Base-by-base conservation (phyloP, 202 grass and related monocot genomes). In the Saccharum hybrid region DNA sequence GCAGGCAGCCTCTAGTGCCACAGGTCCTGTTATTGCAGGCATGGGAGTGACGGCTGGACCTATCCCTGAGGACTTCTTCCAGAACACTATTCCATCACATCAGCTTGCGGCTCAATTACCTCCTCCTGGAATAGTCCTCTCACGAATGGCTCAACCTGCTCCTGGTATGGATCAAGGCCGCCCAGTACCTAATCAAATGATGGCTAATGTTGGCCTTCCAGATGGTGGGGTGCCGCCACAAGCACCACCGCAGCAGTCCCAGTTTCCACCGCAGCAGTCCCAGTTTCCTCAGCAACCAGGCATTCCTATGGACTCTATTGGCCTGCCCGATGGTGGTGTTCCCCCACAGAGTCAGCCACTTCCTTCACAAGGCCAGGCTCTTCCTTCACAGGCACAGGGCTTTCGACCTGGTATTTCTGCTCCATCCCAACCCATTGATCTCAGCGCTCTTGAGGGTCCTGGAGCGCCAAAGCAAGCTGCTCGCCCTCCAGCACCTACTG, bases 11-110 rank as follows among this genome's bases (percentile, higher is more conserved):
- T 56, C 83, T 70, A 86, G 88, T 72, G 63, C 75, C 69, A 72
- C 83, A 23, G 85, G 84, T 67, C 84, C 85, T 48, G 80, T 84
- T 43, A 94, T 89, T 88, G 74, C 57, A 30, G 92, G 90, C 86
- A 90, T 91, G 88, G 91, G 96, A 62, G 75, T 91, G 81, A 76
- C 89, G 2, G 91, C 86, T 83, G 86, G 96, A 33, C 96, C 96
- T 75, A 98, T 98, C 63, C 89, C 96, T 23, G 96, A 96, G 82
- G 93, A 98, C 80, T 98, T 98, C 81, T 98, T 98, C 89, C 89
- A 92, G 84, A 94, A 98, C 67, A 98, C 96, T 19, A 84, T 98
- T 81, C 89, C 96, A 87, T 98, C 96, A 10, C 87, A 96, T 28
- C 91, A 95, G 63, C 91, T 98, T 88, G 93, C 96, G 7, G 84